These are phyloP conservation scores for Aspergillus luchuensis DNA, from an alignment of 2,329 filamentous ascomycete genomes.

Conservation along the genomic window DNA sequence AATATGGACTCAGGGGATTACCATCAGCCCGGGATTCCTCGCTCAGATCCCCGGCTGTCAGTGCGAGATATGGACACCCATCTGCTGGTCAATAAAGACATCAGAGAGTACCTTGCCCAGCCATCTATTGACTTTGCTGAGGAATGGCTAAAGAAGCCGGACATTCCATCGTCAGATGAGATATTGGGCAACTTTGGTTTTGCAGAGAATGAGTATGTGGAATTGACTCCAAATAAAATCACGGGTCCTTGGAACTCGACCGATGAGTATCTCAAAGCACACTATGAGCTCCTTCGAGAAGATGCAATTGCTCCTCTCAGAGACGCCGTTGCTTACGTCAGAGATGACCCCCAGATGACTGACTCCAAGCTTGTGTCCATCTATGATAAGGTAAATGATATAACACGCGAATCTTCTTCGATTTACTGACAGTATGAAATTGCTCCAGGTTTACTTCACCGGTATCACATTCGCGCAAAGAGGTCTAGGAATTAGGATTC, in stretches of 20 bases:
- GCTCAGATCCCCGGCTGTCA: not conserved
- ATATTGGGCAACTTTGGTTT: slow-evolving; percentile 32
- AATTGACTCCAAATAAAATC: slow-evolving; percentile 57
- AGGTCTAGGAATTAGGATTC: slow-evolving; percentile 67
- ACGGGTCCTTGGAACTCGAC: slow-evolving; percentile 61
- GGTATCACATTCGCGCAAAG: slow-evolving; percentile 64
- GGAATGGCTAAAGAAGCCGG: slow-evolving; percentile 41
- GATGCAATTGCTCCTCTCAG: slow-evolving; percentile 72
- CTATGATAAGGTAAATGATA: slow-evolving; percentile 64
- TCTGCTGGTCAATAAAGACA: slow-evolving; percentile 29
- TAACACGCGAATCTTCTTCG: not conserved
- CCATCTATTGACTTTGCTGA: slow-evolving; percentile 18
- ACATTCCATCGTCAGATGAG: slow-evolving; percentile 45
- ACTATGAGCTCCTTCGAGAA: slow-evolving; percentile 75
- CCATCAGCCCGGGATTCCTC: not conserved
- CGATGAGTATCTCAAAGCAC: slow-evolving; percentile 68
- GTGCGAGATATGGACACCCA: not conserved
- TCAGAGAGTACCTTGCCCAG: slow-evolving; percentile 32
- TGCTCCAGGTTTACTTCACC: slow-evolving; percentile 62
- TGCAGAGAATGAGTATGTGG: slow-evolving; percentile 29
- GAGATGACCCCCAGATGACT: slow-evolving; percentile 53
- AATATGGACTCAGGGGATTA: slow-evolving; percentile 4
- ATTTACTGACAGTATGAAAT: not conserved
- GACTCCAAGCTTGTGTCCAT: slow-evolving; percentile 64
- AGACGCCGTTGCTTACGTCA: slow-evolving; percentile 63